Evolutionary conservation across 164 flowering plant species (phyloP).

Genomic region (Chloranthus sessilifolius): DNA sequence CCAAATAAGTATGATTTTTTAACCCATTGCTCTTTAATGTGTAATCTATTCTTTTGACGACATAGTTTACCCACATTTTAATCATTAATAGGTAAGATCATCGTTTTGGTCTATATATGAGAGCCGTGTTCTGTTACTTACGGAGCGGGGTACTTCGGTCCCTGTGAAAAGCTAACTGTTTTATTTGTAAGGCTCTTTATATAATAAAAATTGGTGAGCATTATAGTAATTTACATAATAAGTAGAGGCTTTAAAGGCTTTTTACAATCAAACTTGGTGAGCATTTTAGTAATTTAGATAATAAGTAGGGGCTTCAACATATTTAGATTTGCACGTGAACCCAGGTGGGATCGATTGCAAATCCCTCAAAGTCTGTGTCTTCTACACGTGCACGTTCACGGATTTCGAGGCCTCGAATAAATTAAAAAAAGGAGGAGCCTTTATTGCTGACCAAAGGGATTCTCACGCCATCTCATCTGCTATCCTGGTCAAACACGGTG

Average conservation of each 20-base stretch:
- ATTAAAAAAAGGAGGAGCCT: conserved; percentile 1
- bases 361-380: conserved; percentile 15
- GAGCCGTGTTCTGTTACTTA: too few relatives aligned
- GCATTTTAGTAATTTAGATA: neutral
- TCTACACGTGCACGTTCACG: conserved; percentile 12
- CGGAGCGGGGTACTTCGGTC: too few relatives aligned
- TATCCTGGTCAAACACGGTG: conserved; percentile 29
- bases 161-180: too few relatives aligned
- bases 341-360: conserved; percentile 4
- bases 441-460: conserved; percentile 22
- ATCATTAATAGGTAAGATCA: too few relatives aligned
- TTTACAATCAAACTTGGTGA: neutral
- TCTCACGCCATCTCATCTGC: conserved; percentile 19
- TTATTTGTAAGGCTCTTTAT: too few relatives aligned
- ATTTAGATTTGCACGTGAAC: neutral
- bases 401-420: conserved; percentile 8
- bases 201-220: neutral
- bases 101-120: too few relatives aligned
- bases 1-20: too few relatives aligned
- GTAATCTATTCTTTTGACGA: too few relatives aligned
- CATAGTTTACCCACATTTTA: too few relatives aligned
- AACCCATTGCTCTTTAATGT: too few relatives aligned
- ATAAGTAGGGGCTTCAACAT: neutral
- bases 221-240: neutral
- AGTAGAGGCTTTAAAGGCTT: neutral